Evolutionary conservation across 805 yeast genomes (phyloP).

Genomic region (Kluyveromyces siamensis): DNA sequence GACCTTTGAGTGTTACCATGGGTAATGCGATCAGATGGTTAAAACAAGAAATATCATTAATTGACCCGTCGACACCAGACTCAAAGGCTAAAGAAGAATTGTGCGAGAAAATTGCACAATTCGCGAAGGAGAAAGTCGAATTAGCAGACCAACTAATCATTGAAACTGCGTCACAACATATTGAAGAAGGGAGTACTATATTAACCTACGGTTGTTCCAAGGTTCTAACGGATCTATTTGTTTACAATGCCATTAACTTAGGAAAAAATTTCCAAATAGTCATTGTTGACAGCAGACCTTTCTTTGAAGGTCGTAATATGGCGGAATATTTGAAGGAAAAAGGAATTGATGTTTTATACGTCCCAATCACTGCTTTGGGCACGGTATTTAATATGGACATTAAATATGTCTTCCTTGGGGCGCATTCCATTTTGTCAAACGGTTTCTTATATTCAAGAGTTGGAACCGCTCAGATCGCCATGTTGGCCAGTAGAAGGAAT

Average conservation of each 20-base stretch:
- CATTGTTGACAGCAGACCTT: slow-evolving; percentile 87
- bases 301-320: slow-evolving; percentile 83
- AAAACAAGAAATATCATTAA: slow-evolving; percentile 81
- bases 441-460: slow-evolving; percentile 90
- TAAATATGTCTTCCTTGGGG: slow-evolving; percentile 87
- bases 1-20: slow-evolving; percentile 91
- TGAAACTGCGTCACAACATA: slow-evolving; percentile 69
- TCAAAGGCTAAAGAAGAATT: slow-evolving; percentile 56
- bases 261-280: slow-evolving; percentile 70
- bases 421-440: slow-evolving; percentile 93
- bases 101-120: slow-evolving; percentile 62
- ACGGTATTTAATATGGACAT: slow-evolving; percentile 71
- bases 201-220: slow-evolving; percentile 84
- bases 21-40: slow-evolving; percentile 97
- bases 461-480: slow-evolving; percentile 89
- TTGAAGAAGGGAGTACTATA: slow-evolving; percentile 66
- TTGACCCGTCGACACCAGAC: slow-evolving; percentile 58
- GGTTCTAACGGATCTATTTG: slow-evolving; percentile 67
- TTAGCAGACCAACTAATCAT: slow-evolving; percentile 77
- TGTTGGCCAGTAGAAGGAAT: slow-evolving; percentile 79
- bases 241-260: slow-evolving; percentile 51
- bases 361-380: slow-evolving; percentile 67
- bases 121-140: slow-evolving; percentile 76
- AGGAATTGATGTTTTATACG: slow-evolving; percentile 67
- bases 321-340: slow-evolving; percentile 52